Evolutionary conservation across 2,329 filamentous ascomycete species (phyloP).

Genomic region (Moelleriella libera): DNA sequence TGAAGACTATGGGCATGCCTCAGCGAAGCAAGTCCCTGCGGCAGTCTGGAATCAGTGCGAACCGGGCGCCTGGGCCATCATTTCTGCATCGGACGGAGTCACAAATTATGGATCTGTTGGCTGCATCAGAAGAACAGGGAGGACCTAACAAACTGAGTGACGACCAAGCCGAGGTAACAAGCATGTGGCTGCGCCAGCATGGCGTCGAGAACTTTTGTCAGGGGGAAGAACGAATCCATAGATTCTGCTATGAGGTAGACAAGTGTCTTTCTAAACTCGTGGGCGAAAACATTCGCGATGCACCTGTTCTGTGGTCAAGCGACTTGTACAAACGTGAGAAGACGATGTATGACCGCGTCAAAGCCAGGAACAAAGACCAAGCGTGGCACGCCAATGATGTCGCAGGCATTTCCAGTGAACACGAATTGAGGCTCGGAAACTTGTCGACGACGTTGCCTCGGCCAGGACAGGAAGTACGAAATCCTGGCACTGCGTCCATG

Average conservation of each 20-base stretch:
- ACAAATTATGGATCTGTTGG: conserved; percentile 76
- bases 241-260: conserved; percentile 82
- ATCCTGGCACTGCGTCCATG: conserved; percentile 38
- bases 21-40: conserved; percentile 39
- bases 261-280: conserved; percentile 75
- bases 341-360: conserved; percentile 36
- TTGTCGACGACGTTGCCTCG: conserved; percentile 33
- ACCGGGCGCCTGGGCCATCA: conserved; percentile 34
- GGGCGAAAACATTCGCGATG: conserved; percentile 69
- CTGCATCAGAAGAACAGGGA: conserved; percentile 68
- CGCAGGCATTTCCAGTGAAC: conserved; percentile 40
- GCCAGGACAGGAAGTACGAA: conserved; percentile 35
- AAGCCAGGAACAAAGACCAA: conserved; percentile 29
- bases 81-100: conserved; percentile 71
- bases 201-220: conserved; percentile 87
- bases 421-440: conserved; percentile 29
- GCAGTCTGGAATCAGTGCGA: conserved; percentile 30
- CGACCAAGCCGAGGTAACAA: conserved; percentile 77
- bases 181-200: conserved; percentile 67
- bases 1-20: conserved; percentile 77
- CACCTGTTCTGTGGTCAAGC: conserved; percentile 84
- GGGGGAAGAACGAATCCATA: conserved; percentile 87
- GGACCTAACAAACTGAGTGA: conserved; percentile 94
- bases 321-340: conserved; percentile 75
- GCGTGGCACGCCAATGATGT: conserved; percentile 33